Evolutionary conservation across 2,329 filamentous ascomycete species (phyloP), one percentile per base, ranked within the genome.

Genomic region (Fusarium sp.): DNA sequence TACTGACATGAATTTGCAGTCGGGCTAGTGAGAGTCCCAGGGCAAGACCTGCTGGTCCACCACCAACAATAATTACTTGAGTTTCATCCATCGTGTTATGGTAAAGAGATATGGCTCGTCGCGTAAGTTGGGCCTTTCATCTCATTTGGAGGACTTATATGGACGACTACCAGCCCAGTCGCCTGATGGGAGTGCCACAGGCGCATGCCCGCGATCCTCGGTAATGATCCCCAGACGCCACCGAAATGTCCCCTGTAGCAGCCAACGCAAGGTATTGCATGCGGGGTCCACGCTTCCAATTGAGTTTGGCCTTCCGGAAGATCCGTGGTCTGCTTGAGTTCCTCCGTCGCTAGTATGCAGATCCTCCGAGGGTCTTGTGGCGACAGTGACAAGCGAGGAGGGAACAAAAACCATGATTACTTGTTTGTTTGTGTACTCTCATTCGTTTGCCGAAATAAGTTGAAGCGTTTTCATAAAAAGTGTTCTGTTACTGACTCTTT

Each of bases 241-340:
- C 22, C 0, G 4, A n/a, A 13, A 3, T 18, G 12, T 50, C 0
- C 22, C 17, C 11, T 18, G 22, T 20, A 18, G 22, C 22, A 10
- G 18, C 28, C 11, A 24, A 3, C 11, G 12, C 12, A 11, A 10
- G 24, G 11, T 2, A 24, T 4, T 32, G 11, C 18, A 52, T 38
- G 32, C 2, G 50, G 32, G 32, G 24, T 12, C 10, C 6, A 13
- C 13, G 9, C n/a, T 9, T 26, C 18, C 4, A 17, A 52, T 24
- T 36, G 32, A 22, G 32, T 22, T 52, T 26, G 18, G 20, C 32
- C 5, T 50, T 8, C 8, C 17, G 32, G 50, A 52, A 11, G 48
- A 34, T 38, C 6, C 6, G 18, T 20, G 24, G 18, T 1, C 24
- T 26, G 20, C 5, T 15, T 3, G 34, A 54, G 32, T 54, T 54